These are phyloP conservation scores for Carpediemonas membranifera DNA, from an alignment of 78 protist genomes.

Conservation along the genomic window DNA sequence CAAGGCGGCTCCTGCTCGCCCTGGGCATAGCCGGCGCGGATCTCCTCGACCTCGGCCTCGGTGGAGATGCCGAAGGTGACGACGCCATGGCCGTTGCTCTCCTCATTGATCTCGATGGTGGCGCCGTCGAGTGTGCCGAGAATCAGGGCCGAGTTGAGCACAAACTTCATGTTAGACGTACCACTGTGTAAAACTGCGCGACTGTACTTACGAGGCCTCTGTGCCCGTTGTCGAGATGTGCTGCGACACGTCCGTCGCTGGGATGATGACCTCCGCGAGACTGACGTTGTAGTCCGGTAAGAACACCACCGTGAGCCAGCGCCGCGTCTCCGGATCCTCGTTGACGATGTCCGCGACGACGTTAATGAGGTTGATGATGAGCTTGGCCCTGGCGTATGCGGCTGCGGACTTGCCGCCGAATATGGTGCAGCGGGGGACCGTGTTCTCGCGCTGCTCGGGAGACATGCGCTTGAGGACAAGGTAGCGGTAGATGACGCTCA, in stretches of 20 bases:
- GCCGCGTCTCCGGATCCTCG: constrained; percentile 50
- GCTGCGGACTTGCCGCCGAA: constrained; percentile 89
- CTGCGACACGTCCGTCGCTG: constrained; percentile 76
- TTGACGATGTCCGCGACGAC: constrained; percentile 67
- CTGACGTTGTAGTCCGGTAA: constrained; percentile 61
- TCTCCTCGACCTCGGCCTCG: constrained; percentile 19
- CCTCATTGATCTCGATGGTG: constrained; percentile 62
- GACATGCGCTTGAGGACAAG: not conserved
- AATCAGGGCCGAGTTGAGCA: constrained; percentile 70
- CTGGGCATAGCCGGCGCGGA: not conserved
- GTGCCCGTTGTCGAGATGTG: constrained; percentile 88
- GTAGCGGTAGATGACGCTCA: constrained; percentile 3
- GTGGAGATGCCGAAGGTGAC: constrained; percentile 19
- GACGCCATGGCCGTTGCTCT: too few relatives aligned
- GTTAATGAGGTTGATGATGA: constrained; percentile 72
- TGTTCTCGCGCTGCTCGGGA: not conserved
- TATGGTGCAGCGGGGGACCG: constrained; percentile 56
- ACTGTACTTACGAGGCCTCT: constrained; percentile 84
- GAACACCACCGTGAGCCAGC: constrained; percentile 70
- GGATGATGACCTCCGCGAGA: constrained; percentile 74
- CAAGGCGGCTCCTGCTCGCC: too few relatives aligned
- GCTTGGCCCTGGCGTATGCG: constrained; percentile 78
- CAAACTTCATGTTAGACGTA: constrained; percentile 81
- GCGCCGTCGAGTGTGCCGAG: constrained; percentile 93
- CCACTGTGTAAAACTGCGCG: too few relatives aligned